phyloP scores from a whole-genome alignment of 2,329 filamentous ascomycete species.

The Thelonectria blattea region DNA sequence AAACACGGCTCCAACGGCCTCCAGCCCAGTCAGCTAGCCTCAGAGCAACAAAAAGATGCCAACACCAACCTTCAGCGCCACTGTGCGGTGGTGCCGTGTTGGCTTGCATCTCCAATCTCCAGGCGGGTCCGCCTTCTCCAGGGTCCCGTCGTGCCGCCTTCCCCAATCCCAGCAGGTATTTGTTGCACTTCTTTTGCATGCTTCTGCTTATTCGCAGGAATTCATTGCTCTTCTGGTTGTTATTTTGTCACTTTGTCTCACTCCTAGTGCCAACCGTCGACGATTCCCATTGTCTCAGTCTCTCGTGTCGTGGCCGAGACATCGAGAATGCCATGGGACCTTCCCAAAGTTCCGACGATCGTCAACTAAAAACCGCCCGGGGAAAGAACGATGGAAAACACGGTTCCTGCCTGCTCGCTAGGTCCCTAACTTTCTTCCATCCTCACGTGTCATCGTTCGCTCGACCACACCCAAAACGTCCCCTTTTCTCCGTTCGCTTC shows the following conservation, averaged over 20 bases:
- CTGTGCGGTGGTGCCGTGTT: conserved; percentile 9
- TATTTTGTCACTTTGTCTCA: neutral
- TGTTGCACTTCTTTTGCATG: neutral
- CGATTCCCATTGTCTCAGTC: conserved; percentile 12
- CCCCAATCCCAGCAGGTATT: neutral
- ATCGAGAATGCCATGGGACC: neutral
- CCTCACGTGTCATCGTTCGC: neutral
- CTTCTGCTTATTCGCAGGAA: neutral
- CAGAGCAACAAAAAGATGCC: neutral
- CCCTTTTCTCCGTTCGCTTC: neutral
- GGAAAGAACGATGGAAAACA: neutral
- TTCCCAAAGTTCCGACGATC: neutral
- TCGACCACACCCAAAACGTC: neutral
- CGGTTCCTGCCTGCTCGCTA: neutral
- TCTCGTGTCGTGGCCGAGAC: neutral
- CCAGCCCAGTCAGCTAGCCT: neutral
- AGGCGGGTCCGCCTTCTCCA: conserved; percentile 12
- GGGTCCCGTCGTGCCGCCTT: neutral
- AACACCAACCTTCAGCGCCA: conserved; percentile 5
- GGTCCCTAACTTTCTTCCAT: neutral
- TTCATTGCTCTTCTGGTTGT: neutral
- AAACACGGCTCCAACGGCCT: no score
- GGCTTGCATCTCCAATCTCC: conserved; percentile 21
- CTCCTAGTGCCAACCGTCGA: neutral
- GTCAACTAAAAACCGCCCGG: neutral